A percentile compares a stretch with the other conserved stretches of the same genome.
phyloP scores from a whole-genome alignment of 2,329 filamentous ascomycete species.

The Macrophomina phaseolina region DNA sequence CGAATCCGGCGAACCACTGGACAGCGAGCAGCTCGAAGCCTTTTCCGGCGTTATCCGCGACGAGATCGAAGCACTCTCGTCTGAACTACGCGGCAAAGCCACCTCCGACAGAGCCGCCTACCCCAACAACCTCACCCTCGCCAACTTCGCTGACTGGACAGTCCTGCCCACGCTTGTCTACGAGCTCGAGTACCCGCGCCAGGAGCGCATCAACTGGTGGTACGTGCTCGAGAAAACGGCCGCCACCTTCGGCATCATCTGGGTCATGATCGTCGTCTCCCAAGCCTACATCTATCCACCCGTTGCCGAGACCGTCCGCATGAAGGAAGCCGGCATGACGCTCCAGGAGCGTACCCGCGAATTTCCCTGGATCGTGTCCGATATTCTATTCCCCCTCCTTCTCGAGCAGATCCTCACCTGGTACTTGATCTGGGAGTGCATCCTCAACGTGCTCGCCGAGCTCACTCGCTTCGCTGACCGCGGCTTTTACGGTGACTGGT shows the following conservation, averaged over 20 bases:
- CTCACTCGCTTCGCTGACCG: slow-evolving; percentile 78
- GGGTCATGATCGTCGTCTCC: slow-evolving; percentile 79
- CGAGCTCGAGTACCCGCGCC: slow-evolving; percentile 78
- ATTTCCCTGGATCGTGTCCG: slow-evolving; percentile 76
- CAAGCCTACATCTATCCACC: slow-evolving; percentile 80
- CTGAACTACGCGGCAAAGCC: slow-evolving; percentile 70
- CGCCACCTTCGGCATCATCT: slow-evolving; percentile 74
- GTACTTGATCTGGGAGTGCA: slow-evolving; percentile 78
- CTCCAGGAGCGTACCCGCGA: slow-evolving; percentile 66
- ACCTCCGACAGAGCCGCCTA: slow-evolving; percentile 60
- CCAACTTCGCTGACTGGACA: slow-evolving; percentile 74
- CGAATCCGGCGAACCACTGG: slow-evolving; percentile 64
- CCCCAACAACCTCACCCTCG: slow-evolving; percentile 70
- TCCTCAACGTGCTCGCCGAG: slow-evolving; percentile 76
- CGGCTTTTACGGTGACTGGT: slow-evolving; percentile 66
- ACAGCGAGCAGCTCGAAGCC: slow-evolving; percentile 65
- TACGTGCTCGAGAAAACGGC: slow-evolving; percentile 75
- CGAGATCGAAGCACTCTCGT: slow-evolving; percentile 68
- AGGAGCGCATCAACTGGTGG: slow-evolving; percentile 71
- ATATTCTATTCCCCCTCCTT: slow-evolving; percentile 79
- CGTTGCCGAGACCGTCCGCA: slow-evolving; percentile 68
- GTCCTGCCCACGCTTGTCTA: slow-evolving; percentile 79
- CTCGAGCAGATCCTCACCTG: slow-evolving; percentile 78
- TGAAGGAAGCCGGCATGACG: slow-evolving; percentile 70
- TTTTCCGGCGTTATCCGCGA: slow-evolving; percentile 70